These are phyloP conservation scores for Colletotrichum destructivum DNA, from an alignment of 2,329 filamentous ascomycete species.

Conservation along the genomic window DNA sequence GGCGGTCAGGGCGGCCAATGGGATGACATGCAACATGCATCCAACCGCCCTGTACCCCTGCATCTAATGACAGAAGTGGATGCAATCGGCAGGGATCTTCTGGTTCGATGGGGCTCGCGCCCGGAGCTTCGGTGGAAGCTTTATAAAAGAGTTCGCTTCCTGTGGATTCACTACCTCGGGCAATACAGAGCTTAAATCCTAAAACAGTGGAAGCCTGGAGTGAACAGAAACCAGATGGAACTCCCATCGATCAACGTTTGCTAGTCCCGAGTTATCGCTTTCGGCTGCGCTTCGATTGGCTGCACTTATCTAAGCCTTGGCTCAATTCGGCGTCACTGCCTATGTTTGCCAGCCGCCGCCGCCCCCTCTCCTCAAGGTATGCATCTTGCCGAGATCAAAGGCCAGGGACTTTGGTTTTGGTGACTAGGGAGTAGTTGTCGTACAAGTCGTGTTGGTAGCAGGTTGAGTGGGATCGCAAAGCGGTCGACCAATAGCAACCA, in stretches of 20 bases:
- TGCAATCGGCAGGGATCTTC: neutral
- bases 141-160: neutral
- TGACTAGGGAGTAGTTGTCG: neutral
- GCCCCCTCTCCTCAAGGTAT: neutral
- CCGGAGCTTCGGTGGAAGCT: neutral
- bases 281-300: too few relatives aligned
- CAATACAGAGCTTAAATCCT: neutral
- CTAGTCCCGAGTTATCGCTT: too few relatives aligned
- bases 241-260: too few relatives aligned
- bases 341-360: neutral
- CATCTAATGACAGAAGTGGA: constrained; percentile 5
- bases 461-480: neutral
- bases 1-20: neutral
- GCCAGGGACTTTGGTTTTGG: too few relatives aligned
- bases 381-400: neutral
- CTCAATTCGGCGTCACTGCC: neutral
- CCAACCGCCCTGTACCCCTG: neutral
- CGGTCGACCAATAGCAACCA: neutral
- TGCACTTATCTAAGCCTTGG: neutral
- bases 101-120: neutral
- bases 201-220: neutral
- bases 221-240: neutral
- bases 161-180: neutral
- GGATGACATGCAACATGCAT: neutral
- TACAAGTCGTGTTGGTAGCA: neutral